Base-by-base conservation (phyloP, 495 filamentous ascomycete species). In the Trichodelitschia bisporula region DNA sequence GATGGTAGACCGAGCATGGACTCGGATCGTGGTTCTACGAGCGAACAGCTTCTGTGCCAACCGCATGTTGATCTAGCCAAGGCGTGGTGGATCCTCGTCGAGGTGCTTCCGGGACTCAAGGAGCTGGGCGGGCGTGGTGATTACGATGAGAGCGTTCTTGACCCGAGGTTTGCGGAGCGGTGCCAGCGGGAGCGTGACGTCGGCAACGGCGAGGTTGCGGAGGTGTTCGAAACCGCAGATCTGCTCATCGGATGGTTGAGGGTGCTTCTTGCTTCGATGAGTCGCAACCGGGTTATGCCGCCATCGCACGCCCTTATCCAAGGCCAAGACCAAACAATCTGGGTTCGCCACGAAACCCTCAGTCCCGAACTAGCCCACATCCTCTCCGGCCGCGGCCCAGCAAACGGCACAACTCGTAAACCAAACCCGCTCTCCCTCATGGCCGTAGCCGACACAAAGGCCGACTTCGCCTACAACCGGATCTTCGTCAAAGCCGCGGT, bases 261-360 rank as follows among this genome's bases (percentile, higher is more conserved):
- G 16, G 76, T 76, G 19, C 44, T 92, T 28, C 57, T 73, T 2
- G 59, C 72, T 39, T 86, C 77, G 1, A 89, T 90, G 66, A 74
- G 72, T 46, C 58, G 73, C 24, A 82, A 84, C 41, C 64, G 69
- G 21, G 68, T 78, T 29, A 52, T 92, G 35, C 62, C 74, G 2
- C 60, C 69, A 1, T 43, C 55, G 28, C 48, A 49, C 18, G 58
- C 66, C 15, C 55, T 76, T 4, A 63, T 64, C 16, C 68, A 74
- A 35, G 62, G 65, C 1, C 58, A 76, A 24, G 69, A 90, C 38
- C 67, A 66, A 13, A 66, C 56, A 3, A 69, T 92, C 13, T 86
- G 78, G 69, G 35, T 82, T 20, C 53, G 68, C 32, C 77, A 78
- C 43, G 75, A 75, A 0, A 53, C 58, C 17, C 60, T 82, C 32